Percentiles rank a stretch among this genome's conserved stretches.
Conservation (phyloP, 495 filamentous ascomycete genomes). For the Staphylotrichum longicolle region DNA sequence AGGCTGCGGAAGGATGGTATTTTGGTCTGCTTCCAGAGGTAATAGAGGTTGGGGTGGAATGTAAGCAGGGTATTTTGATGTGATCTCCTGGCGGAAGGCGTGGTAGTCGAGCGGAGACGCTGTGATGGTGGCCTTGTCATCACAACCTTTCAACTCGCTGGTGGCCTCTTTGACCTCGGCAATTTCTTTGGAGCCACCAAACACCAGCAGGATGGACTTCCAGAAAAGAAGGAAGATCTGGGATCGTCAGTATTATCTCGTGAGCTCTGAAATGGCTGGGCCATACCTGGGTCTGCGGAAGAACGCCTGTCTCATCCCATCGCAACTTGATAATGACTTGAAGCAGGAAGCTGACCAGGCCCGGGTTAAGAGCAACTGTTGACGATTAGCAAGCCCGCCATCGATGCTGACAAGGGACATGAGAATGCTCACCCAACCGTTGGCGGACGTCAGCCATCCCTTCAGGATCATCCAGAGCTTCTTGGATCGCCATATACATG, state of each 20-base stretch:
- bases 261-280: not conserved
- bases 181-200: slow-evolving; percentile 74
- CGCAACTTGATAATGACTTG: slow-evolving; percentile 72
- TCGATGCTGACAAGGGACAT: too few species aligned
- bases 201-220: slow-evolving; percentile 83
- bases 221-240: slow-evolving; percentile 76
- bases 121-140: slow-evolving; percentile 63
- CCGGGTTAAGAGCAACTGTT: slow-evolving; percentile 59
- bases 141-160: slow-evolving; percentile 47
- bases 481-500: slow-evolving; percentile 71
- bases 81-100: slow-evolving; percentile 92
- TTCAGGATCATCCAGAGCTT: slow-evolving; percentile 52
- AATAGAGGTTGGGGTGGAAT: slow-evolving; percentile 80
- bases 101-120: slow-evolving; percentile 96
- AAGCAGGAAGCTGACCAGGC: slow-evolving; percentile 68
- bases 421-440: slow-evolving; percentile 42
- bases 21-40: slow-evolving; percentile 84
- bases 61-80: slow-evolving; percentile 97
- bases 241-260: slow-evolving; percentile 18
- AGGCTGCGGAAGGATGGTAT: slow-evolving; percentile 83
- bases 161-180: slow-evolving; percentile 67
- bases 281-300: slow-evolving; percentile 36
- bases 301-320: slow-evolving; percentile 70
- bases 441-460: slow-evolving; percentile 39
- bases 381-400: slow-evolving; percentile 21